Evolutionary conservation across 2,329 filamentous ascomycete species (phyloP), one percentile per base, ranked within the genome.

Genomic region (Trichophyton verrucosum): DNA sequence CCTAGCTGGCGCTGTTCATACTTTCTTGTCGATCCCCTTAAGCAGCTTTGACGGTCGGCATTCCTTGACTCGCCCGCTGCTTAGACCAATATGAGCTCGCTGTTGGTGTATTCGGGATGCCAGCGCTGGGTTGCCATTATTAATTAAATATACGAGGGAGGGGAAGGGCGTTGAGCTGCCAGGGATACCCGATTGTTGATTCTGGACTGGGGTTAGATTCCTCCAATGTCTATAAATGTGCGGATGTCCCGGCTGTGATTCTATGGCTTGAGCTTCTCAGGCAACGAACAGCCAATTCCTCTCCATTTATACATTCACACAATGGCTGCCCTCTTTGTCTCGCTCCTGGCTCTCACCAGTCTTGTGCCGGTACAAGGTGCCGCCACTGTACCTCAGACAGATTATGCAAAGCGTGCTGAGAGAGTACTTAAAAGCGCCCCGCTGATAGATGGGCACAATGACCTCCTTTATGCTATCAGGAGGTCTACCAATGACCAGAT

Each of bases 361-460:
- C 40, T 59, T 24, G 36, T 59, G 8, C 40, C 40, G 20, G 40
- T 46, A 11, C 27, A 36, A 3, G 57, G 27, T 3, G 36, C 22
- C 5, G 53, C 47, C n/a, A 49, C 59, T 2, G 3, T 53, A 6
- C 22, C 55, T 11, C 9, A 30, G 11, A 27, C 27, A 20, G 55
- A 66, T 60, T 61, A 65, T 49, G 64, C 64, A 13, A 66, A 64
- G 22, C 59, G 67, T 6, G 63, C 67, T 38, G 63, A 68, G 53
- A 61, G 62, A 22, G 63, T 70, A 30, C 63, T 71, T 0, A 61
- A 57, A 24, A 66, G 62, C 11, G 68, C 67, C 3, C 69, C 70
- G 7, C 56, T 72, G 40, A 69, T 71, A 38, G 71, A 72, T 62
- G 71, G 71, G 0, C 71, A 72, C 59, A 72, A 72, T 61, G 71